Conservation (phyloP, 2,329 filamentous ascomycete species). For the Ceratocystis destructans region DNA sequence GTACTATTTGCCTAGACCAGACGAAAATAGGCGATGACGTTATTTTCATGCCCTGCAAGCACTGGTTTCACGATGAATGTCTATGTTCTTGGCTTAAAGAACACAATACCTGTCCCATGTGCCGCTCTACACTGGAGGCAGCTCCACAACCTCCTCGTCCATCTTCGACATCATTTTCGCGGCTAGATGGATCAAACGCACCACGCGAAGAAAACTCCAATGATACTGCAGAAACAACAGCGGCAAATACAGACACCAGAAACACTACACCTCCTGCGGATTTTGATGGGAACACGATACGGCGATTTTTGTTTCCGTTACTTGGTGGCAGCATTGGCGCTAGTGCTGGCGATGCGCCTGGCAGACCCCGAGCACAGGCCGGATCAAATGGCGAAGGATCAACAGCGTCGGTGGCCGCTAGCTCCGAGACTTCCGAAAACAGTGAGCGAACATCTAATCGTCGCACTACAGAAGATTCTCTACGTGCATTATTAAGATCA, state of each 20-base stretch:
- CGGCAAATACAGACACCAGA: neutral
- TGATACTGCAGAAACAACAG: neutral
- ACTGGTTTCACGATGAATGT: conserved; percentile 85
- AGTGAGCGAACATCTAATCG: neutral
- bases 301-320: neutral
- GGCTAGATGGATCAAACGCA: neutral
- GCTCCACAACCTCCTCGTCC: neutral
- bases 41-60: conserved; percentile 67
- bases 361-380: neutral
- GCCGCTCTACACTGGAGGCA: conserved; percentile 44
- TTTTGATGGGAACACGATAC: neutral
- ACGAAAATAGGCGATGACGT: conserved; percentile 61
- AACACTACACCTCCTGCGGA: neutral
- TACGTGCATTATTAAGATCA: neutral
- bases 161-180: neutral
- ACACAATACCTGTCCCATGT: conserved; percentile 86
- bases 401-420: neutral
- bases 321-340: neutral
- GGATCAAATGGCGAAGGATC: neutral
- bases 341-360: too few relatives aligned
- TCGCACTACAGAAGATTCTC: neutral
- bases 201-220: neutral
- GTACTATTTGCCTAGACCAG: conserved; percentile 88
- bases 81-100: conserved; percentile 73
- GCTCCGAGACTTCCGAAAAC: neutral